Base-by-base conservation (phyloP, 495 filamentous ascomycete species). In the Penicillium maclennaniae region DNA sequence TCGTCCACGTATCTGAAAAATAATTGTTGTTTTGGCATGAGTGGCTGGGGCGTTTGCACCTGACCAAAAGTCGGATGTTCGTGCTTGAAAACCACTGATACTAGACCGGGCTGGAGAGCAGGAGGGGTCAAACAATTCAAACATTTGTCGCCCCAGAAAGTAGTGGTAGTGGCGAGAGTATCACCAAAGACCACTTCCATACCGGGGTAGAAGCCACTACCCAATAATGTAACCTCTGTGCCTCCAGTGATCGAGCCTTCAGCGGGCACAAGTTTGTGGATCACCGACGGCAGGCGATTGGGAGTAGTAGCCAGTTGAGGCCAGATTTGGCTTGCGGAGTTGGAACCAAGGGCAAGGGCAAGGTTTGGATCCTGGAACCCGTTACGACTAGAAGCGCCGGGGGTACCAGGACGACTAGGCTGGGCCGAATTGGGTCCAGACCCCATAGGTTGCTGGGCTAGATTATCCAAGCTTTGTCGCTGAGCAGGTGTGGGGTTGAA, bases 121-220 rank as follows among this genome's bases (percentile, higher is more conserved):
- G 92, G 89, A 20, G 92, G 92, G 0, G 92, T 76, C 31, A 91
- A 71, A 62, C 89, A 95, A 38, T 95, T 88, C n/a, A 96, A 74
- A 17, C 87, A 87, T 40, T 81, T 85, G 46, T 87, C 82, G 20
- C 88, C 88, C 85, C 89, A 95, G 60, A 78, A 95, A 1, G 87
- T 89, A 10, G 88, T 92, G 9, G 86, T 88, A 1, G 83, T 86
- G 9, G 92, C 92, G 31, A 82, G 75, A 4, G 77, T 79, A 41
- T 89, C 84, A 16, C 91, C 92, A 68, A 97, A 97, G 59, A 91
- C 85, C 51, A 96, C 89, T 49, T 89, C 87, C 62, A 92, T 80
- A 6, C 88, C 89, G 42, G 85, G 81, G 34, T 80, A 83, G 59
- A 96, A 96, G 19, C 84, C 83, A 58, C 81, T 86, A 6, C 92